phyloP scores from a whole-genome alignment of 2,329 filamentous ascomycete species.

The Cladosporium sp. region DNA sequence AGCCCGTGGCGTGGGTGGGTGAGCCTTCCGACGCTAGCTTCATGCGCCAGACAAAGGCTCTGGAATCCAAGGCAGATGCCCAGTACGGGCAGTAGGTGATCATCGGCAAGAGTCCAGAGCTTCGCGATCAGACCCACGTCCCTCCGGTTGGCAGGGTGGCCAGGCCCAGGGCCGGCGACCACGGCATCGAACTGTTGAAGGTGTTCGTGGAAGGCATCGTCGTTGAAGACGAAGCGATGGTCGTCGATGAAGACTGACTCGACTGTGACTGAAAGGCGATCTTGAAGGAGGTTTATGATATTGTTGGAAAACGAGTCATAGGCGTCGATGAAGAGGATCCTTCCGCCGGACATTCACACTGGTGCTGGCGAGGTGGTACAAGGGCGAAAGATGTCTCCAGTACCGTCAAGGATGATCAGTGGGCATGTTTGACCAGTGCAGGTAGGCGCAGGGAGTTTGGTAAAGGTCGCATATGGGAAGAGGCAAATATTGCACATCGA shows the following conservation, averaged over 20 bases:
- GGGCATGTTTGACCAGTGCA: no score
- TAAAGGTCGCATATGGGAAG: no score
- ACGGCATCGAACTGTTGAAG: conserved; percentile 68
- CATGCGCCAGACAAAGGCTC: conserved; percentile 64
- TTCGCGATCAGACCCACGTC: conserved; percentile 78
- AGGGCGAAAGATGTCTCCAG: no score
- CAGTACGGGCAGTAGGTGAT: conserved; percentile 64
- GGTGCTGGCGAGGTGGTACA: no score
- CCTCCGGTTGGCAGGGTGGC: conserved; percentile 61
- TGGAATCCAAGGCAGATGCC: conserved; percentile 90
- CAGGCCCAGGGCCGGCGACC: conserved; percentile 85
- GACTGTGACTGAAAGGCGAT: conserved; percentile 53
- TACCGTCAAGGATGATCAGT: no score
- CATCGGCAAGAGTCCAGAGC: conserved; percentile 65
- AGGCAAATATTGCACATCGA: no score
- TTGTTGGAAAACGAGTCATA: conserved; percentile 98
- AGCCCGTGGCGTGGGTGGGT: conserved; percentile 76
- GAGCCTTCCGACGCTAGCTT: conserved; percentile 60
- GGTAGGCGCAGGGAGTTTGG: no score
- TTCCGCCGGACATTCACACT: conserved; percentile 21
- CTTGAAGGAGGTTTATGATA: conserved; percentile 74
- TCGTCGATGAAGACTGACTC: conserved; percentile 62
- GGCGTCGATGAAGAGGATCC: conserved; percentile 80
- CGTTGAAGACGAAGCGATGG: conserved; percentile 29
- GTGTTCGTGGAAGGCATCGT: conserved; percentile 38